These are phyloP conservation scores for Naegleria fowleri DNA, from an alignment of 208 protist genomes.

Conservation along the genomic window DNA sequence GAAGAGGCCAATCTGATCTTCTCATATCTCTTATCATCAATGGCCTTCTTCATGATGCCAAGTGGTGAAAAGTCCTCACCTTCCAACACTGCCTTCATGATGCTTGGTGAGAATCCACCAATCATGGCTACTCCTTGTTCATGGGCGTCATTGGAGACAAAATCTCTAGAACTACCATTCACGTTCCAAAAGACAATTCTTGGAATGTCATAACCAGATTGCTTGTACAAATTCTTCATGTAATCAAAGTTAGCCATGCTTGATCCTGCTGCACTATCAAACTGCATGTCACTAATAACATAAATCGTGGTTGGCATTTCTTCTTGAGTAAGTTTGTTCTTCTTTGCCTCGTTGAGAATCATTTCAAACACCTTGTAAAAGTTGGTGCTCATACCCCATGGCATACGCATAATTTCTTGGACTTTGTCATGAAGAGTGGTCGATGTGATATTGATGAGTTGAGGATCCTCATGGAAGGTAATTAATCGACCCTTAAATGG, in stretches of 20 bases:
- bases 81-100: slow-evolving; percentile 35
- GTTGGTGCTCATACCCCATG: slow-evolving; percentile 44
- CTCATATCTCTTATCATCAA: not conserved
- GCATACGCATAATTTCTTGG: not conserved
- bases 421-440: slow-evolving; percentile 30
- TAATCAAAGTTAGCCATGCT: slow-evolving; percentile 11
- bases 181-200: slow-evolving; percentile 41
- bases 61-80: slow-evolving; percentile 16
- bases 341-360: slow-evolving; percentile 29
- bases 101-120: slow-evolving; percentile 35
- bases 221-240: slow-evolving; percentile 3
- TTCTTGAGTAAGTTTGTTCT: slow-evolving; percentile 26
- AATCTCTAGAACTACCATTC: not conserved
- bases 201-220: slow-evolving; percentile 33
- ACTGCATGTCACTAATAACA: slow-evolving; percentile 48
- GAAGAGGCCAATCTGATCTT: not conserved
- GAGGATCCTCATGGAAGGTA: slow-evolving; percentile 37
- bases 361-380: slow-evolving; percentile 29
- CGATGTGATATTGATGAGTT: slow-evolving; percentile 4
- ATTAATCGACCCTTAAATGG: slow-evolving; percentile 41
- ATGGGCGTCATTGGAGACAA: not conserved
- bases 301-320: slow-evolving; percentile 45
- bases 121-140: slow-evolving; percentile 30
- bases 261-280: slow-evolving; percentile 31
- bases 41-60: not conserved